A percentile compares a stretch with the other conserved stretches of the same genome.
These are phyloP conservation scores for Phellinidium pouzarii DNA, from an alignment of 1,284 basidiomycete genomes.

Conservation along the genomic window DNA sequence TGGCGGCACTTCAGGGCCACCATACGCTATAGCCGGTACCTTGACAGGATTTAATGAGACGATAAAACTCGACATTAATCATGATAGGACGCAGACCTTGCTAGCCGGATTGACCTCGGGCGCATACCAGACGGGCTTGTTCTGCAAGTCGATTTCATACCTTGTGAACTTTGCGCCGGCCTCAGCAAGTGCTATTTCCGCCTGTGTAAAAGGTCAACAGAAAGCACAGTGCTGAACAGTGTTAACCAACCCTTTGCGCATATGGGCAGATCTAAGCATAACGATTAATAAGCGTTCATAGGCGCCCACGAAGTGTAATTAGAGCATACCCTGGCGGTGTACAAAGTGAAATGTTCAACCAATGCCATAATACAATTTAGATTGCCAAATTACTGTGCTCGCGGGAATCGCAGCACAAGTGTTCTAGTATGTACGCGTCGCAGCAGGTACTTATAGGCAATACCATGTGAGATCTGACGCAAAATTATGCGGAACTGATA, in stretches of 20 bases:
- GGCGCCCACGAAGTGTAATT: too few relatives aligned
- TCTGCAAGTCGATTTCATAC: constrained; percentile 48
- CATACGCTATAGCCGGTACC: constrained; percentile 53
- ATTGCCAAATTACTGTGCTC: not conserved
- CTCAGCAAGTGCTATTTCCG: constrained; percentile 53
- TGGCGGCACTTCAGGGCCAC: constrained; percentile 44
- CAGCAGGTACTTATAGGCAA: not conserved
- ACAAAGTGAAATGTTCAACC: constrained; percentile 38
- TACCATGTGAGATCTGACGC: not conserved
- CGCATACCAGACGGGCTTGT: constrained; percentile 63
- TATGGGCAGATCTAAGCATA: constrained; percentile 38
- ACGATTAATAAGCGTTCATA: not conserved
- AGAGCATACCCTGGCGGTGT: constrained; percentile 37
- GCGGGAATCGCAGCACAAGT: not conserved
- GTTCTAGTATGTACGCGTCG: not conserved
- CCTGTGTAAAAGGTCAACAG: constrained; percentile 27
- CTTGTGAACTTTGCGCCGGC: constrained; percentile 40
- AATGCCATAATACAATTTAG: not conserved
- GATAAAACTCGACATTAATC: constrained; percentile 7
- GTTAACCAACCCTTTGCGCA: constrained; percentile 38
- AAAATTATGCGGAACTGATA: not conserved
- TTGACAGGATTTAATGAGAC: not conserved
- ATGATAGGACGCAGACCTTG: constrained; percentile 37
- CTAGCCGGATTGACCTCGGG: constrained; percentile 54
- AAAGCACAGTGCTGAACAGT: constrained; percentile 10